Evolutionary conservation across 2,329 filamentous ascomycete genomes (phyloP).

Genomic region (Fusarium duplospermum): DNA sequence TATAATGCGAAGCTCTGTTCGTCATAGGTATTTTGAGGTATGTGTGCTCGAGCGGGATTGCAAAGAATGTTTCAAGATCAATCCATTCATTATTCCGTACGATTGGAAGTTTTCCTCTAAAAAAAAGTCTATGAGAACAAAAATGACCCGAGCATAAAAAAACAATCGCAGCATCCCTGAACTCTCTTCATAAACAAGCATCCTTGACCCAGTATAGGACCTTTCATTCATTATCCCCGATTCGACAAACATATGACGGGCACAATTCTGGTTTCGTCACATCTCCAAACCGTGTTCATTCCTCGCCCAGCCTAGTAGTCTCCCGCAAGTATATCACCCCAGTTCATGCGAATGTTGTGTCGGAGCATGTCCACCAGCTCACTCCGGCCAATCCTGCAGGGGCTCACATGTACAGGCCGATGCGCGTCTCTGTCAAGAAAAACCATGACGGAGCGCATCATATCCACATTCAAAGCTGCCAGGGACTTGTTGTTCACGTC

Average conservation of each 20-base stretch:
- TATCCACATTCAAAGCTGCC: background rate
- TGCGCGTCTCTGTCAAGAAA: background rate
- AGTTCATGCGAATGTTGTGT: background rate
- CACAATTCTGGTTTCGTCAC: rapidly evolving
- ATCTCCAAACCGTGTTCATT: background rate
- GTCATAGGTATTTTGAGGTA: background rate
- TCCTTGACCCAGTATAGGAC: background rate
- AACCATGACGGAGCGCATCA: background rate
- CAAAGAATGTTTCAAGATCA: background rate
- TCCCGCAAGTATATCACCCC: background rate
- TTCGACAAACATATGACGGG: background rate
- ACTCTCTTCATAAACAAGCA: background rate
- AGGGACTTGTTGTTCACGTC: background rate
- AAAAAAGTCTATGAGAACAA: background rate
- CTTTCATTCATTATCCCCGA: background rate
- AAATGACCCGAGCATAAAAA: background rate
- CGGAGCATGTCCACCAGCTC: background rate
- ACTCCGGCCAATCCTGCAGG: background rate
- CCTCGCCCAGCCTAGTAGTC: background rate
- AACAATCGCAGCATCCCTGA: background rate
- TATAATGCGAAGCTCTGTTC: background rate
- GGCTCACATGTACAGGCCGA: background rate
- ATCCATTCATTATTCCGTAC: background rate
- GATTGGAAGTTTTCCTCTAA: background rate
- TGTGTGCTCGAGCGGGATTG: background rate